Base-by-base conservation (phyloP, 2,329 filamentous ascomycete species). In the Magnaporthiopsis rhizophila region DNA sequence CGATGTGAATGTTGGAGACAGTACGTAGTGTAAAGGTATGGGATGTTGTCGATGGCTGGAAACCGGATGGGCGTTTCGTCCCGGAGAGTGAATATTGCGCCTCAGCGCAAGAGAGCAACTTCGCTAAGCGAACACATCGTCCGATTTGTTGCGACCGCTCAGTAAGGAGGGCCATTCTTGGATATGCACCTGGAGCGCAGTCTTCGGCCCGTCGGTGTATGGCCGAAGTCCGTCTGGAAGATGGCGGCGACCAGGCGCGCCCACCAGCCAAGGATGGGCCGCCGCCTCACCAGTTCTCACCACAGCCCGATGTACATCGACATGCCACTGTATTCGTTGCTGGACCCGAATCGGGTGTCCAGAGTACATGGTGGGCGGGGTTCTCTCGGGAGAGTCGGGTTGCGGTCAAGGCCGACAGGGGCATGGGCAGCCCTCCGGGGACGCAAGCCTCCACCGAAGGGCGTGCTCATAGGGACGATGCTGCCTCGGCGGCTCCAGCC, bases 401-500 rank as follows among this genome's bases (percentile, higher is more conserved):
- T 7, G 38, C 18, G 8, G 5, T 11, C 21, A 7, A 2, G 9
- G 9, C 9, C 18, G 45, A 53, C 45, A 11, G 45, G 18, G 6
- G 11, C 9, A 53, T 24, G 38, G 15, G 38, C 38, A 18, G 38
- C 15, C 38, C 18, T 50, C 38, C 38, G 38, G 21, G 15, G 21
- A 18, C 38, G 8, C 18, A 53, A n/a, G 45, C 21, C 21, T 50
- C 0, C 5, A 9, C 18, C 45, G 2, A 9, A 24, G 45, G 21
- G 21, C 45, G n/a, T 36, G 12, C 15, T 75, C 77, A 83, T 76
- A 86, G 77, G 45, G 81, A 81, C 62, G 81, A 76, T 30, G 84
- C 84, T 9, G 86, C 87, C 70, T 85, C 84, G n/a, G 84, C 79
- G 11, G 81, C 84, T 34, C 89, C 89, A 1, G 81, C 79, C n/a